Conservation (phyloP, 495 filamentous ascomycete species). For the Aspergillus biplanus region DNA sequence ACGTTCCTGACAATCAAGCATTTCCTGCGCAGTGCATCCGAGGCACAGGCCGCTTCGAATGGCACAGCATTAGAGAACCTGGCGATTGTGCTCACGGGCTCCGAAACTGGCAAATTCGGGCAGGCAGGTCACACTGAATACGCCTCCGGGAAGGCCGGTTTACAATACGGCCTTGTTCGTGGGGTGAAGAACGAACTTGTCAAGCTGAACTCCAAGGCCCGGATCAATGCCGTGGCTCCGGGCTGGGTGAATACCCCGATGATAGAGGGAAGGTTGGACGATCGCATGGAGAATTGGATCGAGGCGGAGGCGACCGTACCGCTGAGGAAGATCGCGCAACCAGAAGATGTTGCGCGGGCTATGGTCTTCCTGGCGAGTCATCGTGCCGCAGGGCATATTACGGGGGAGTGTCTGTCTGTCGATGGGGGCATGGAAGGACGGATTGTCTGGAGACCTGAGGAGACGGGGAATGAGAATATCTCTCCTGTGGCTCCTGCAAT, state of each 20-base stretch:
- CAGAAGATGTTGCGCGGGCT: constrained; percentile 53
- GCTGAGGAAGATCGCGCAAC: constrained; percentile 49
- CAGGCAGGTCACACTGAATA: constrained; percentile 56
- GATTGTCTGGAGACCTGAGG: constrained; percentile 48
- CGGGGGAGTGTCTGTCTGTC: constrained; percentile 55
- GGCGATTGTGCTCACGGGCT: constrained; percentile 59
- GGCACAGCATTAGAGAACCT: constrained; percentile 50
- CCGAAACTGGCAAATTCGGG: constrained; percentile 52
- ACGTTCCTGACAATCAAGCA: constrained; percentile 63
- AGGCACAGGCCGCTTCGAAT: constrained; percentile 35
- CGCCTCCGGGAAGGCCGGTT: constrained; percentile 53
- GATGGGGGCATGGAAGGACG: constrained; percentile 57
- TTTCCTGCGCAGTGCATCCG: constrained; percentile 49
- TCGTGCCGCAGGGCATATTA: constrained; percentile 56
- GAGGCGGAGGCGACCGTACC: constrained; percentile 54
- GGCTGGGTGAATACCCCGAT: constrained; percentile 54
- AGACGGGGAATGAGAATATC: constrained; percentile 17
- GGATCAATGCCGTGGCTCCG: constrained; percentile 60
- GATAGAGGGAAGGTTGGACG: constrained; percentile 51
- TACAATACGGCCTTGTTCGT: constrained; percentile 58
- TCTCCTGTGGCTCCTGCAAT: too few relatives aligned
- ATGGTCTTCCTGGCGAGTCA: constrained; percentile 58
- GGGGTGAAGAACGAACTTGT: constrained; percentile 60
- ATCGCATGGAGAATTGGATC: constrained; percentile 47
- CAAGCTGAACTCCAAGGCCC: constrained; percentile 50